Evolutionary conservation across 1,284 basidiomycete species (phyloP).

Genomic region (Vanrija sp.): DNA sequence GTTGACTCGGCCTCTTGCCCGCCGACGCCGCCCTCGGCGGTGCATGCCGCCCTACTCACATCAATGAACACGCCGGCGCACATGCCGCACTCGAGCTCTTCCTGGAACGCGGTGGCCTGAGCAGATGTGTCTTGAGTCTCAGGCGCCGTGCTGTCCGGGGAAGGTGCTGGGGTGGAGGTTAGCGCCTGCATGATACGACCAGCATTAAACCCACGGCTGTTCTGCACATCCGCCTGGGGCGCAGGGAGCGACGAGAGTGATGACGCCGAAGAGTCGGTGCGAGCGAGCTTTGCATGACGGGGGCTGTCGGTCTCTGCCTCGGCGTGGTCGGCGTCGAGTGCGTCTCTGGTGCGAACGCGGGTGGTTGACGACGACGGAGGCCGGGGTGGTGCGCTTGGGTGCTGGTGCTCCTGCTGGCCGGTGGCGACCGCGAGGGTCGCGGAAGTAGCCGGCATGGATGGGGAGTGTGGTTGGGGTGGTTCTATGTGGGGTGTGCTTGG

Average conservation of each 20-base stretch:
- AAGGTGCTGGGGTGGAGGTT: background rate
- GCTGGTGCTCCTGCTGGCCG: background rate
- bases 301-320: conserved; percentile 3
- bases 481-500: background rate
- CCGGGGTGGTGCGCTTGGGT: background rate
- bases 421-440: background rate
- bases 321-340: conserved; percentile 10
- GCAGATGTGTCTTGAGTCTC: background rate
- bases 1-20: no score
- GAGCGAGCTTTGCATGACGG: conserved; percentile 7
- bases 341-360: conserved; percentile 8
- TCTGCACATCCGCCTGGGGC: background rate
- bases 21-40: no score
- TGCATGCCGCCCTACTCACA: conserved; percentile 3
- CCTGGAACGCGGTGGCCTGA: conserved; percentile 4
- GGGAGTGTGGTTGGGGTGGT: background rate
- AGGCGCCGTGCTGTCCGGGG: background rate
- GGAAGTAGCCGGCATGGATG: background rate
- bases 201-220: background rate
- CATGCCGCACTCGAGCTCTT: conserved; percentile 26
- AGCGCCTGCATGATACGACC: background rate
- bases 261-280: conserved; percentile 2
- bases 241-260: background rate
- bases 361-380: background rate
- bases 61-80: conserved; percentile 23